phyloP scores from a whole-genome alignment of 441 rosid species.

The Adansonia gregorii region DNA sequence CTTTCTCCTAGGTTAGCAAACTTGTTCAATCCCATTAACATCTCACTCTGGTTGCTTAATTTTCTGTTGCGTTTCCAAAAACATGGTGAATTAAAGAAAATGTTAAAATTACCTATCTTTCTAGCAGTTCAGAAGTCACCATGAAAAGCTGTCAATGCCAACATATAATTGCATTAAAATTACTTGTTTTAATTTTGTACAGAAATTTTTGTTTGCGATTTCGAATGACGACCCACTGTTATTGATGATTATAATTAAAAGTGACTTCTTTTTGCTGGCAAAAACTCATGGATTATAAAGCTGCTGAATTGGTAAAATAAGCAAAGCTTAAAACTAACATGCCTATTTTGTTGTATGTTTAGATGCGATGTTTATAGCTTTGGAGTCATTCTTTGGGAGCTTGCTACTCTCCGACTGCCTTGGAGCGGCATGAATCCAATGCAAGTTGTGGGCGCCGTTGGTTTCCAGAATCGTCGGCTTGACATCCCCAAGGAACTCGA shows the following conservation, averaged over 20 bases:
- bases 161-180: background rate
- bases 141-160: background rate
- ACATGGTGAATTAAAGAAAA: background rate
- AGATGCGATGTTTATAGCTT: constrained; percentile 99
- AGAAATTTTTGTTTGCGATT: background rate
- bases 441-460: constrained; percentile 99
- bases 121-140: background rate
- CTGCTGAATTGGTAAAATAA: background rate
- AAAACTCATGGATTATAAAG: constrained; percentile 11
- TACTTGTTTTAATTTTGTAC: background rate
- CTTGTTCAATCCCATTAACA: background rate
- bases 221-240: background rate
- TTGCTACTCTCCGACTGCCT: constrained; percentile 86
- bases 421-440: constrained; percentile 99
- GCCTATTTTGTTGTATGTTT: constrained; percentile 27
- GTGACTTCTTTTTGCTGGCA: background rate
- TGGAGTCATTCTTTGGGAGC: constrained; percentile 98
- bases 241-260: background rate
- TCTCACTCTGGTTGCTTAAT: constrained; percentile 13
- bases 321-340: background rate
- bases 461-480: constrained; percentile 94
- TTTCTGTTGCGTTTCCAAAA: background rate
- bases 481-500: constrained; percentile 95
- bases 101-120: background rate
- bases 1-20: background rate